Conservation (phyloP, 257 asterid species). For the Osmanthus fragrans region DNA sequence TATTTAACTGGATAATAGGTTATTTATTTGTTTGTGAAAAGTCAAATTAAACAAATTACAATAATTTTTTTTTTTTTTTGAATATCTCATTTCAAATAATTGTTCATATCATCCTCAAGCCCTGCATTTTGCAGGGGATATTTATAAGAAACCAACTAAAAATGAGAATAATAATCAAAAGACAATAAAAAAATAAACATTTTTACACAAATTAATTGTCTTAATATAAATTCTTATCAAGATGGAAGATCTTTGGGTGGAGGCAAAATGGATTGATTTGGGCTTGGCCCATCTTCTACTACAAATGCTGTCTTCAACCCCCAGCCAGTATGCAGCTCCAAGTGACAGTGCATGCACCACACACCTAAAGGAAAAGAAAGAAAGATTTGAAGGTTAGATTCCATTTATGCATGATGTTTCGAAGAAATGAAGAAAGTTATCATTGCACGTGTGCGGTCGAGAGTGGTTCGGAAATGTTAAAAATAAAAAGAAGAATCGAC, state of each 20-base stretch:
- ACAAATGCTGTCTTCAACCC: constrained; percentile 40
- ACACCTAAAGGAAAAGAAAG: constrained; percentile 19
- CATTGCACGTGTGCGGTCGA: not conserved
- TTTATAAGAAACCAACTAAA: constrained; percentile 6
- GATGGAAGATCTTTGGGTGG: constrained; percentile 46
- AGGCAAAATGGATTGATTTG: constrained; percentile 28
- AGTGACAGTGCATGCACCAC: constrained; percentile 43
- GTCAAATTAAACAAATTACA: not conserved
- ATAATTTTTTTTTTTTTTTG: not conserved
- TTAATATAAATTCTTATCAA: constrained; percentile 17
- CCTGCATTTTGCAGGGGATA: constrained; percentile 23
- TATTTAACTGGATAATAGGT: too few relatives aligned
- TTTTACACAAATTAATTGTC: not conserved
- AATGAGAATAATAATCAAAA: constrained; percentile 11
- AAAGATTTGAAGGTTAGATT: not conserved
- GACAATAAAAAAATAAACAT: too few relatives aligned
- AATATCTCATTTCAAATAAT: not conserved
- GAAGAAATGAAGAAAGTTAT: too few relatives aligned
- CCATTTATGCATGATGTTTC: not conserved
- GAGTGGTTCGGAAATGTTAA: too few relatives aligned
- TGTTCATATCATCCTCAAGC: constrained; percentile 9
- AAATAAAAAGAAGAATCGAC: too few relatives aligned
- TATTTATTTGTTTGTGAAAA: too few relatives aligned
- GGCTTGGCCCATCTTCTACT: constrained; percentile 35
- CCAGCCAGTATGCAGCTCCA: not conserved